Evolutionary conservation across 345 rosid genomes (phyloP), one percentile per base, ranked within the genome.

Genomic region (Salix exigua): DNA sequence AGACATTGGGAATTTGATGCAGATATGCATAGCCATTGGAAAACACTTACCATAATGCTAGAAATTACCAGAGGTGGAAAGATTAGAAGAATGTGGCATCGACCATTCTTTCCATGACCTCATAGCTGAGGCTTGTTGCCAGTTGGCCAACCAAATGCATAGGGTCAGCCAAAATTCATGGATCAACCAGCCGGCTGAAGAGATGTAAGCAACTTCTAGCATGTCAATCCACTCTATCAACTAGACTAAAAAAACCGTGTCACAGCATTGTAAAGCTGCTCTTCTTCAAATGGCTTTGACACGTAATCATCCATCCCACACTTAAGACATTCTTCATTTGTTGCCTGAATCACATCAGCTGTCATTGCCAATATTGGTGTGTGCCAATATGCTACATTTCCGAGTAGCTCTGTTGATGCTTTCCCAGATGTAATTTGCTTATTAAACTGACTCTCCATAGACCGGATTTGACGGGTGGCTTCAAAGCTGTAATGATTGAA

Each of bases 261-360:
- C 71, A 90, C 95, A 0, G 97, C 91, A 30, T 86, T 28, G 80
- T 93, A 95, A 76, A 95, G 97, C 81, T 88, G 89, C 80, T 85
- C 89, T 76, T 90, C 97, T 74, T 89, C 94, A 72, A 94, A 90
- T 17, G 97, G 98, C 83, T 94, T 94, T 1, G 92, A 85, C 25
- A 94, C 95, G 66, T 85, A 90, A 73, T 85, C 95, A 84, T 94
- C 94, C 97, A 94, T 94, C 76, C 97, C 98, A 75, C 94, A 91
- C 79, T 86, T 86, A 79, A 85, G 28, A 79, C 97, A 92, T 75
- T 87, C 80, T 78, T 92, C 97, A 44, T 87, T 85, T 58, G 93
- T 90, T 76, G 90, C 94, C 80, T 90, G 97, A 80, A 85, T 91
- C 70, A 93, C 97, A 75, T 94, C 98, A 70, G 98, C 98, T 42